A percentile compares a stretch with the other conserved stretches of the same genome.
Conservation (phyloP, 148 eudicot species). For the Rhododendron mucronatum region DNA sequence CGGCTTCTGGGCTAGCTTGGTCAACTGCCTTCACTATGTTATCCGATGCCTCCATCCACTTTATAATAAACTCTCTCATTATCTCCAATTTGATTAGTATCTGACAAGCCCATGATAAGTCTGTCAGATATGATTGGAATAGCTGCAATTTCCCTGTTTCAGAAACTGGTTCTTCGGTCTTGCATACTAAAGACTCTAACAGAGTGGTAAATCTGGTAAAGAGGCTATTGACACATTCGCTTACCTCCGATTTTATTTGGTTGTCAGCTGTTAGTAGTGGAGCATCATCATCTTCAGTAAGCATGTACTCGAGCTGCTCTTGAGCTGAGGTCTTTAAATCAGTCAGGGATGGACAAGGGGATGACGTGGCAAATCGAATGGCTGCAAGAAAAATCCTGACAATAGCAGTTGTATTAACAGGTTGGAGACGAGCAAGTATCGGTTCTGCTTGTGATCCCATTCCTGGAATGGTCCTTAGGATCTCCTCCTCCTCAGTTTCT, state of each 20-base stretch:
- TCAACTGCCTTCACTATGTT: slow-evolving; percentile 26
- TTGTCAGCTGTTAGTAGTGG: slow-evolving; percentile 56
- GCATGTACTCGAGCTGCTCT: slow-evolving; percentile 90
- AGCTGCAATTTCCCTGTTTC: slow-evolving; percentile 23
- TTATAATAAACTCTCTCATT: slow-evolving; percentile 48
- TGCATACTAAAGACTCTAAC: slow-evolving; percentile 38
- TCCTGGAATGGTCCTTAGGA: slow-evolving; percentile 50
- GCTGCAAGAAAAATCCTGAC: slow-evolving; percentile 60
- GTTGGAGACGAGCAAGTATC: slow-evolving; percentile 76
- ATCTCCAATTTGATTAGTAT: slow-evolving; percentile 60
- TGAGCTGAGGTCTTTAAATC: slow-evolving; percentile 72
- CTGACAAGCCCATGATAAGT: slow-evolving; percentile 79
- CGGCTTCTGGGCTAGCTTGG: slow-evolving; percentile 16
- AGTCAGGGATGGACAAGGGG: slow-evolving; percentile 44
- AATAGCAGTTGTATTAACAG: slow-evolving; percentile 46
- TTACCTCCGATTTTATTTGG: slow-evolving; percentile 48
- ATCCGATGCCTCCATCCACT: slow-evolving; percentile 60
- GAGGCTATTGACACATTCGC: slow-evolving; percentile 41
- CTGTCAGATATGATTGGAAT: slow-evolving; percentile 41
- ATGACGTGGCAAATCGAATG: slow-evolving; percentile 62
- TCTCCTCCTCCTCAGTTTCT: slow-evolving; percentile 87
- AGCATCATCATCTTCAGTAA: slow-evolving; percentile 85
- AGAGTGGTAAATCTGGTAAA: slow-evolving; percentile 41
- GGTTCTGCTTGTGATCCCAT: slow-evolving; percentile 58
- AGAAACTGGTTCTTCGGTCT: slow-evolving; percentile 20